Evolutionary conservation across 805 yeast species (phyloP), one percentile per base, ranked within the genome.

Genomic region (Candida montana): DNA sequence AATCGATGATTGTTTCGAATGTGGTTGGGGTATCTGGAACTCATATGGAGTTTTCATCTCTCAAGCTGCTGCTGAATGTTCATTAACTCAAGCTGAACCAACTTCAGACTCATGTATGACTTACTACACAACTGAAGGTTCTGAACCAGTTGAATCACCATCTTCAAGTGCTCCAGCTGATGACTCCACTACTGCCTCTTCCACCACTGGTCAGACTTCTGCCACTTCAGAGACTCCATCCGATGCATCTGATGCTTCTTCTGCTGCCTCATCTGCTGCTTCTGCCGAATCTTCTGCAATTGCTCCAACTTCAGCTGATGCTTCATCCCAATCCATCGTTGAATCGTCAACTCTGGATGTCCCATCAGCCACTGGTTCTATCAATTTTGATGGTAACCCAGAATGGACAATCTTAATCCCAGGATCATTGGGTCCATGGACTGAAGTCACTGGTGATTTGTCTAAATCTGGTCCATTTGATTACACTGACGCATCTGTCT

Each of bases 11-110:
- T 62, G 67, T 52, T 46, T 62, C 21, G 62, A 56, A 35, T 62
- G 67, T 51, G 67, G 66, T 30, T 62, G 65, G 66, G 56, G 64
- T 48, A 41, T 62, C 18, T 62, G 58, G 59, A 33, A 47, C 12
- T 54, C 58, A 41, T 62, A 62, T 41, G 53, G 51, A 8, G 8
- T 38, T 0, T 58, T 37, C 33, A 20, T 50, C 44, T 58, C 37
- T 36, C 29, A 7, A 16, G 41, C 53, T 4, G 37, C 49, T 8
- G 53, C 60, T 8, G 42, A 54, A 33, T 39, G 42, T 39, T 27
- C 9, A 4, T 12, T 29, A 12, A 13, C 37, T 44, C 39, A 27
- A 29, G 44, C 57, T 20, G 41, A 47, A 13, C 62, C 64, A 45
- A 52, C 62, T 28, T 63, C 61, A 36, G 50, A 60, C 13, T 15